phyloP scores from a whole-genome alignment of 177 flowering plant species.

The Vitis hybrid region DNA sequence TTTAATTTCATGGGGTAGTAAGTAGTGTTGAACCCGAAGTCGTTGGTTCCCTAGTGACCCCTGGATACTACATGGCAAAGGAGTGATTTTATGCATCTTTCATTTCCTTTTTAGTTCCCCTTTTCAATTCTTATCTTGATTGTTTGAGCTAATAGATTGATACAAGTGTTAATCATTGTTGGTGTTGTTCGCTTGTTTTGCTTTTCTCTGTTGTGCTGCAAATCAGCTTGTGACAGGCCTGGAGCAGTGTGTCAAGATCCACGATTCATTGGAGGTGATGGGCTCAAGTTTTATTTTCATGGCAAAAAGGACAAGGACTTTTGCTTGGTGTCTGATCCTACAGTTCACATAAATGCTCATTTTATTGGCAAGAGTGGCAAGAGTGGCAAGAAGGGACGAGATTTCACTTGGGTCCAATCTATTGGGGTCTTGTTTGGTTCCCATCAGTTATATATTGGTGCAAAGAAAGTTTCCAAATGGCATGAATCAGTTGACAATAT shows the following conservation, averaged over 20 bases:
- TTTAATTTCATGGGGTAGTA: background rate
- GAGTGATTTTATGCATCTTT: no score
- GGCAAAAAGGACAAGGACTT: constrained; percentile 28
- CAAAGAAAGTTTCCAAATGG: constrained; percentile 23
- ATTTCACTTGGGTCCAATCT: constrained; percentile 32
- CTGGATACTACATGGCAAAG: no score
- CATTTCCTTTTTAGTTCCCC: background rate
- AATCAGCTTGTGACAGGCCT: constrained; percentile 24
- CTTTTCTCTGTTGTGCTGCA: background rate
- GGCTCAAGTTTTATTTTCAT: constrained; percentile 28
- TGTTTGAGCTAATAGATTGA: background rate
- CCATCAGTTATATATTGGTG: constrained; percentile 22
- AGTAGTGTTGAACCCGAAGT: background rate
- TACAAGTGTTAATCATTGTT: background rate
- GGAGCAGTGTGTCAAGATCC: constrained; percentile 28
- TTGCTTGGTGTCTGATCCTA: constrained; percentile 27
- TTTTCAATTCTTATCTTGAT: background rate
- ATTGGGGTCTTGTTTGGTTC: constrained; percentile 19
- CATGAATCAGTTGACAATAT: constrained; percentile 15
- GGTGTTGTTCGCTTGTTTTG: background rate
- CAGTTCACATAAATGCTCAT: constrained; percentile 30
- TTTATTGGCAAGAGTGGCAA: constrained; percentile 35
- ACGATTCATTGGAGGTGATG: constrained; percentile 26
- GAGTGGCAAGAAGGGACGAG: constrained; percentile 18
- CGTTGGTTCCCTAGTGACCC: no score